Evolutionary conservation across 441 rosid genomes (phyloP).

Genomic region (Geranium incanum): DNA sequence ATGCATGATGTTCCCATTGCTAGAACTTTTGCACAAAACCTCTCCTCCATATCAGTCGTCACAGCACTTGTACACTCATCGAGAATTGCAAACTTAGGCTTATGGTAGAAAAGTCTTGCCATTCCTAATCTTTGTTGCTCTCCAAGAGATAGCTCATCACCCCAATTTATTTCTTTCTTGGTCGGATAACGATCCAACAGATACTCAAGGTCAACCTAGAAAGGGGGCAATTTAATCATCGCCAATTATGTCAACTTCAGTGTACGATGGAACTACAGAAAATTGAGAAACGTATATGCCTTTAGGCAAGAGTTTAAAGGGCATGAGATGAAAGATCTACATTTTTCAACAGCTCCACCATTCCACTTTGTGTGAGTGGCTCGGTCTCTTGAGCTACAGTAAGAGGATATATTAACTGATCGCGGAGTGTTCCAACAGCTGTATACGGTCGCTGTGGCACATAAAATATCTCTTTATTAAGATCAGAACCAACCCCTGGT

Average conservation of each 20-base stretch:
- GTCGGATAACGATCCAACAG: conserved; percentile 88
- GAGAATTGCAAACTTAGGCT: conserved; percentile 99
- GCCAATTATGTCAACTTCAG: conserved; percentile 12
- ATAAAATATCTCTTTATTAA: conserved; percentile 94
- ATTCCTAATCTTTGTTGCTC: conserved; percentile 99
- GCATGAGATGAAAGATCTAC: conserved; percentile 37
- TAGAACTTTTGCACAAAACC: conserved; percentile 90
- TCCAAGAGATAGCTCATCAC: conserved; percentile 93
- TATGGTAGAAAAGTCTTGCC: conserved; percentile 98
- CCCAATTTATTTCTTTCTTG: conserved; percentile 92
- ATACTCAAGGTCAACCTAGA: conserved; percentile 93
- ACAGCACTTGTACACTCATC: conserved; percentile 99
- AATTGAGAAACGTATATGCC: neutral
- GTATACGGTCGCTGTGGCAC: conserved; percentile 99
- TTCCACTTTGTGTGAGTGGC: conserved; percentile 63
- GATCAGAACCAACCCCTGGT: conserved; percentile 99
- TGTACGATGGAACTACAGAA: conserved; percentile 14
- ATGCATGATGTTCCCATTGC: conserved; percentile 99
- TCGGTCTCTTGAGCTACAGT: conserved; percentile 63
- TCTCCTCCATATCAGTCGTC: conserved; percentile 98
- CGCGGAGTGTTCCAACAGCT: conserved; percentile 94
- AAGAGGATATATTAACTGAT: conserved; percentile 97
- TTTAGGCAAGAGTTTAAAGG: conserved; percentile 6
- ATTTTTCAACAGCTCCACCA: conserved; percentile 89
- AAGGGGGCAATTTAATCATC: conserved; percentile 7